Evolutionary conservation across 257 asterid species (phyloP), one percentile per base, ranked within the genome.

Genomic region (Solanum lycopersicoides): DNA sequence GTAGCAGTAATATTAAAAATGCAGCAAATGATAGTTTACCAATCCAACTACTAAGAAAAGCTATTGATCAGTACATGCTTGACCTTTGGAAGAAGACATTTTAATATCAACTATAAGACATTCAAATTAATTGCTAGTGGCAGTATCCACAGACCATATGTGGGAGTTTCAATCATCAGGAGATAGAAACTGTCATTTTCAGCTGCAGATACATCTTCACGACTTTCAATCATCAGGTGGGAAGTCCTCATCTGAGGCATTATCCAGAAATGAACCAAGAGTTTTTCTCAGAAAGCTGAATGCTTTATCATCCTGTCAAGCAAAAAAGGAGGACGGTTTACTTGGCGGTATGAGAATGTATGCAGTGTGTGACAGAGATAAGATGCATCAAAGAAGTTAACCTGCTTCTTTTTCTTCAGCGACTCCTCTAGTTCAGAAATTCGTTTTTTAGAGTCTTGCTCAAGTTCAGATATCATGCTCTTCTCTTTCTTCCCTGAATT

Each of bases 381-480:
- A 83, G 77, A 63, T 86, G 83, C 87, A 84, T 16, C 35, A 7
- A 35, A 84, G 87, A 68, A 86, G 79, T 76, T 91, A 63, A 95
- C 99, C 98, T 95, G 95, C 87, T 95, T 97, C 92, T 95, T 97
- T 96, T 95, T 97, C 98, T 95, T 96, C 89, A 97, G 90, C 39
- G 99, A 97, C 88, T 93, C 98, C 91, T 97, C 99, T 87, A 97
- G 90, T 85, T 95, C 95, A 82, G 93, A 91, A 83, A 96, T 93
- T 93, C 91, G 95, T 83, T 92, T 92, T 73, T 92, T 86, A 86
- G 89, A 91, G 82, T 91, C 89, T 89, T 97, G 95, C 95, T 95
- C 98, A 83, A 89, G 90, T 89, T 96, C 98, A 86, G 95, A 91
- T 85, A 96, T 73, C 93, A 93, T 87, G 56, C 39, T 90, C 97